Percentiles rank a stretch among this genome's conserved stretches.
Conservation (phyloP, 441 rosid genomes). For the Dalechampia spathulata region DNA sequence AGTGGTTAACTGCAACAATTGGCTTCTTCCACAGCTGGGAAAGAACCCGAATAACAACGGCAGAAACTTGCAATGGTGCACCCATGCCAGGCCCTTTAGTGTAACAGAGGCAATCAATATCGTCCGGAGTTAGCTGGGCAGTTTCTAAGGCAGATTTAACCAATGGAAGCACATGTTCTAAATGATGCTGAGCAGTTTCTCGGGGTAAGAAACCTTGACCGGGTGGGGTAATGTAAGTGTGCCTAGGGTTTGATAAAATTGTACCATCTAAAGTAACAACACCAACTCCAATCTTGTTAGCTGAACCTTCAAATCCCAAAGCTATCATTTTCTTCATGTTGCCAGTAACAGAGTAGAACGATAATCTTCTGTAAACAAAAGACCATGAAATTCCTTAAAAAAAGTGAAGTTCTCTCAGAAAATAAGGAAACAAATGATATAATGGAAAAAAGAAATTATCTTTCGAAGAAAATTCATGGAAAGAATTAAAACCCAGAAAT, state of each 20-base stretch:
- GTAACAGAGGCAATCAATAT: slow-evolving; percentile 84
- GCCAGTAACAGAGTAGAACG: neutral
- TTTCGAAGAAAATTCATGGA: neutral
- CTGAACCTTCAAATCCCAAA: slow-evolving; percentile 87
- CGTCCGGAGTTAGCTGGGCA: slow-evolving; percentile 53
- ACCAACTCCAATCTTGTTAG: slow-evolving; percentile 90
- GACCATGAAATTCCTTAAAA: neutral
- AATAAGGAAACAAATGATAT: neutral
- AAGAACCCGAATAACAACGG: slow-evolving; percentile 64
- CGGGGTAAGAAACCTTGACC: slow-evolving; percentile 98
- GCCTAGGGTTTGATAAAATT: slow-evolving; percentile 84
- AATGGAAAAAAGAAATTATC: neutral
- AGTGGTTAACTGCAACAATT: slow-evolving; percentile 77
- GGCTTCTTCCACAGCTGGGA: slow-evolving; percentile 87
- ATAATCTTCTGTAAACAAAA: neutral
- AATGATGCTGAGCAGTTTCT: slow-evolving; percentile 91
- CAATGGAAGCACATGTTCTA: slow-evolving; percentile 67
- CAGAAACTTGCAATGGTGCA: slow-evolving; percentile 80
- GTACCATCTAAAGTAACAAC: slow-evolving; percentile 75
- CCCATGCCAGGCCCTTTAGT: slow-evolving; percentile 98
- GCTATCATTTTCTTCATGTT: slow-evolving; percentile 72
- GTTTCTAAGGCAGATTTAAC: slow-evolving; percentile 58
- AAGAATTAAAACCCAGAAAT: neutral
- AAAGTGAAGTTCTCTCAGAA: neutral
- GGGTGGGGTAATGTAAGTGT: slow-evolving; percentile 91